These are phyloP conservation scores for Lactarius akahatsu DNA, from an alignment of 768 basidiomycete genomes.

Conservation along the genomic window DNA sequence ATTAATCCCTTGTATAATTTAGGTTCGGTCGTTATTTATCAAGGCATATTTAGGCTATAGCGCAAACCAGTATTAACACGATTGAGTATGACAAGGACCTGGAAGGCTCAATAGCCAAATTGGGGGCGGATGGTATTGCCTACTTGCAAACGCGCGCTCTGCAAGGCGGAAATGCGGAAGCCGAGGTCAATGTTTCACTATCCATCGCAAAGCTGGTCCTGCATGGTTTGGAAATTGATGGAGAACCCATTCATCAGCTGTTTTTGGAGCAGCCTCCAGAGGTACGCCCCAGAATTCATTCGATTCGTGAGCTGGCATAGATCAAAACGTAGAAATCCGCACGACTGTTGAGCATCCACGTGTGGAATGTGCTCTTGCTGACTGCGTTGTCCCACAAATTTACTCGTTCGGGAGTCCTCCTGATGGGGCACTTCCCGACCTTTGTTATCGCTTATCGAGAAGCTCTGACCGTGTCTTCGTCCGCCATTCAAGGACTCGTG, in stretches of 20 bases:
- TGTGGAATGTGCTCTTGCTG: slow-evolving; percentile 66
- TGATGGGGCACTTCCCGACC: slow-evolving; percentile 51
- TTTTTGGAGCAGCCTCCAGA: slow-evolving; percentile 35
- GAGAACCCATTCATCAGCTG: slow-evolving; percentile 42
- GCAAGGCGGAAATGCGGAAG: slow-evolving; percentile 43
- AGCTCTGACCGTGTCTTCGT: slow-evolving; percentile 34
- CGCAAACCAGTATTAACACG: slow-evolving; percentile 33
- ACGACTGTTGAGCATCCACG: slow-evolving; percentile 44
- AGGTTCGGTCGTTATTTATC: neutral
- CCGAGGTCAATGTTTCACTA: slow-evolving; percentile 51
- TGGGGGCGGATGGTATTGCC: slow-evolving; percentile 24
- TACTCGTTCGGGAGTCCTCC: slow-evolving; percentile 39
- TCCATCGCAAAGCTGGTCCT: slow-evolving; percentile 54
- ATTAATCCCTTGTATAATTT: slow-evolving; percentile 7
- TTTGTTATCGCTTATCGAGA: slow-evolving; percentile 51
- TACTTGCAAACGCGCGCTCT: slow-evolving; percentile 34
- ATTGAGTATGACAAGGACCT: slow-evolving; percentile 21
- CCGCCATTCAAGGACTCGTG: slow-evolving; percentile 41
- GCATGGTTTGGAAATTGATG: slow-evolving; percentile 45
- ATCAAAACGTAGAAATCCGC: slow-evolving; percentile 10
- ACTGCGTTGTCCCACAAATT: slow-evolving; percentile 46
- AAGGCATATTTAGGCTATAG: slow-evolving; percentile 33
- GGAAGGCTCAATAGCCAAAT: slow-evolving; percentile 8
- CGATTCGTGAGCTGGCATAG: neutral
- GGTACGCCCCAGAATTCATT: neutral